phyloP scores from a whole-genome alignment of 2,329 filamentous ascomycete genomes.

The Lasiodiplodia hormozganensis region DNA sequence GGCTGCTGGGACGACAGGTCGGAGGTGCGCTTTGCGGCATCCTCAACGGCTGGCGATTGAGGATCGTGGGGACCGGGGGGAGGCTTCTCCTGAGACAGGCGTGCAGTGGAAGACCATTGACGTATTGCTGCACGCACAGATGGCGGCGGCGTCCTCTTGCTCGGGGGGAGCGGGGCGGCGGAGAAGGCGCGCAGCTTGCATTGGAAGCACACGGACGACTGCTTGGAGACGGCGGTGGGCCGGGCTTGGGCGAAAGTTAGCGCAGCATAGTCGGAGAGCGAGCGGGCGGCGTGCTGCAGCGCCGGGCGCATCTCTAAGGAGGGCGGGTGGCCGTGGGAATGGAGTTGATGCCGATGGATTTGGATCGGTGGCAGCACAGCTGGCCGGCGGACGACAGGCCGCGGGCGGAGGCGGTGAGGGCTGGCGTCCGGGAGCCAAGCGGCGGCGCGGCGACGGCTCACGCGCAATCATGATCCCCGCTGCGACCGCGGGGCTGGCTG shows the following conservation, averaged over 20 bases:
- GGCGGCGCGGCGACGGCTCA: not conserved
- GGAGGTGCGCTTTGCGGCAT: not conserved
- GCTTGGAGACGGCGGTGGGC: not conserved
- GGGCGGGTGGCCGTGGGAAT: not conserved
- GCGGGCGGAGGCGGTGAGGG: slow-evolving; percentile 9
- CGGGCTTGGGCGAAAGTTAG: slow-evolving; percentile 25
- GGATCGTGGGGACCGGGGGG: not conserved
- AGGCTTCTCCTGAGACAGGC: slow-evolving; percentile 1
- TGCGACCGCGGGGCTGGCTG: slow-evolving; percentile 4
- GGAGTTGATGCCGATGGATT: not conserved
- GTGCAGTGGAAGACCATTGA: slow-evolving; percentile 22
- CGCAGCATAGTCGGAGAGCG: slow-evolving; percentile 36
- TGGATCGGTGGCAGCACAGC: not conserved
- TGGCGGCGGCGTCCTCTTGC: not conserved
- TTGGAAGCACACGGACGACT: slow-evolving; percentile 38
- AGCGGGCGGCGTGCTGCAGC: slow-evolving; percentile 50
- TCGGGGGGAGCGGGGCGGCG: slow-evolving; percentile 20
- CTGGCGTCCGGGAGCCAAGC: slow-evolving; percentile 1
- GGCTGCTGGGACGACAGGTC: slow-evolving; percentile 13
- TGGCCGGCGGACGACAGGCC: not conserved
- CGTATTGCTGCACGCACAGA: not conserved
- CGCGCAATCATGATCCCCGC: not conserved
- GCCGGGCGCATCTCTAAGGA: slow-evolving; percentile 45
- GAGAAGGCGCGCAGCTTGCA: slow-evolving; percentile 41
- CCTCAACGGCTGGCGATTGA: slow-evolving; percentile 18